Evolutionary conservation across 31 red algal genomes (phyloP).

Genomic region (Odonthalia washingtoniensis): DNA sequence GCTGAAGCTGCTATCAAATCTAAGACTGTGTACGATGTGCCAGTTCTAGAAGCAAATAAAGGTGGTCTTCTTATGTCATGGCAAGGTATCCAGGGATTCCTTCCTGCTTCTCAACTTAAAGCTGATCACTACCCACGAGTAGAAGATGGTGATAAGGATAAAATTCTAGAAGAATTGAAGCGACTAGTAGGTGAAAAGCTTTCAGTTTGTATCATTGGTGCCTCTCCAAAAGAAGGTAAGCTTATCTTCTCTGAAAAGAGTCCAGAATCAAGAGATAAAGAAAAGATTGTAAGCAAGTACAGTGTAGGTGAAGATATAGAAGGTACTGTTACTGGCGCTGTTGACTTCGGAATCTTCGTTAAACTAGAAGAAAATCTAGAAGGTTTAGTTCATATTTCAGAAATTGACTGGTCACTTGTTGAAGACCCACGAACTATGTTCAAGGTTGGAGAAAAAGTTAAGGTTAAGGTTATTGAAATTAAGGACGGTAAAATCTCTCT

Average conservation of each 20-base stretch:
- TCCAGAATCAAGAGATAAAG: neutral
- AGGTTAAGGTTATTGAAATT: slow-evolving; percentile 13
- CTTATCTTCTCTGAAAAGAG: slow-evolving; percentile 7
- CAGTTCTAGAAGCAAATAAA: slow-evolving; percentile 12
- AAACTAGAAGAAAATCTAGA: slow-evolving; percentile 6
- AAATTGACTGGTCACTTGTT: slow-evolving; percentile 16
- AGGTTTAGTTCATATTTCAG: slow-evolving; percentile 19
- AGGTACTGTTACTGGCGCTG: slow-evolving; percentile 2
- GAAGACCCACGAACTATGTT: slow-evolving; percentile 4
- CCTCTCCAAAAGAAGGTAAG: neutral
- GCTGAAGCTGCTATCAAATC: neutral
- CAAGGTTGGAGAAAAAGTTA: neutral
- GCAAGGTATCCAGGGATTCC: slow-evolving; percentile 14
- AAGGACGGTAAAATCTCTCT: neutral
- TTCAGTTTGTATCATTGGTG: neutral
- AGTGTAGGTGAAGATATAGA: slow-evolving; percentile 3
- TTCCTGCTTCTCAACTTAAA: slow-evolving; percentile 12
- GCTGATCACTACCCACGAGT: slow-evolving; percentile 11
- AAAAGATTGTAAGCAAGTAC: neutral
- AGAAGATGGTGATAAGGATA: neutral
- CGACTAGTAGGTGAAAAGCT: slow-evolving; percentile 9
- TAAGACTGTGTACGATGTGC: neutral
- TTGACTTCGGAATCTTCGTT: slow-evolving; percentile 23
- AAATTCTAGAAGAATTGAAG: neutral
- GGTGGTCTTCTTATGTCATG: slow-evolving; percentile 6